A percentile compares a stretch with the other conserved stretches of the same genome.
phyloP scores from a whole-genome alignment of 2,329 filamentous ascomycete genomes.

The Didymella segeticola region DNA sequence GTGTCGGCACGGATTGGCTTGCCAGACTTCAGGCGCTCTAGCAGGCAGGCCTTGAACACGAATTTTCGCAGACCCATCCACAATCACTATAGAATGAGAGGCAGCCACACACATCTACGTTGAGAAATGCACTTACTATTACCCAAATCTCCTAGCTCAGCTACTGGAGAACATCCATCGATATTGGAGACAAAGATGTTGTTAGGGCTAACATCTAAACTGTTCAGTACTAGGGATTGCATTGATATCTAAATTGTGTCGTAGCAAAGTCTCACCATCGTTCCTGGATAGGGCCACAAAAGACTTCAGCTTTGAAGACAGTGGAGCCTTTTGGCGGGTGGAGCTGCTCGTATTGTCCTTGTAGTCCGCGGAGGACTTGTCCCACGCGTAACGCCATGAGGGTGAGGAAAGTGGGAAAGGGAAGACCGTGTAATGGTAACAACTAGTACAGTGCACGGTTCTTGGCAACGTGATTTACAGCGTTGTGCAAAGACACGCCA shows the following conservation, averaged over 20 bases:
- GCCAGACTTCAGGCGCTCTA: neutral
- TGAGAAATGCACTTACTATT: neutral
- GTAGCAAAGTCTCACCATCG: slow-evolving; percentile 10
- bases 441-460: too few relatives aligned
- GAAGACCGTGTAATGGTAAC: too few relatives aligned
- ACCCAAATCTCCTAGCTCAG: neutral
- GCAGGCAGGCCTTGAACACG: slow-evolving; percentile 2
- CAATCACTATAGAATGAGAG: slow-evolving; percentile 5
- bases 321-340: slow-evolving; percentile 19
- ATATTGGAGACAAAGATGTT: neutral
- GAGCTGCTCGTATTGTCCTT: slow-evolving; percentile 24
- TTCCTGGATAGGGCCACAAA: slow-evolving; percentile 14
- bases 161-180: neutral
- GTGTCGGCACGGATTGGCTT: neutral
- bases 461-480: too few relatives aligned
- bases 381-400: too few relatives aligned
- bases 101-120: neutral
- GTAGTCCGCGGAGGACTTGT: slow-evolving; percentile 17
- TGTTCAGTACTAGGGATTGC: slow-evolving; percentile 8
- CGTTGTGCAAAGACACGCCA: slow-evolving; percentile 11
- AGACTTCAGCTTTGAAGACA: slow-evolving; percentile 25
- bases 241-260: slow-evolving; percentile 19
- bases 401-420: slow-evolving; percentile 27
- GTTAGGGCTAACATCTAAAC: neutral
- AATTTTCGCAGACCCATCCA: slow-evolving; percentile 3